Conservation (phyloP, 495 filamentous ascomycete species). For the Trichoderma asperelloides region DNA sequence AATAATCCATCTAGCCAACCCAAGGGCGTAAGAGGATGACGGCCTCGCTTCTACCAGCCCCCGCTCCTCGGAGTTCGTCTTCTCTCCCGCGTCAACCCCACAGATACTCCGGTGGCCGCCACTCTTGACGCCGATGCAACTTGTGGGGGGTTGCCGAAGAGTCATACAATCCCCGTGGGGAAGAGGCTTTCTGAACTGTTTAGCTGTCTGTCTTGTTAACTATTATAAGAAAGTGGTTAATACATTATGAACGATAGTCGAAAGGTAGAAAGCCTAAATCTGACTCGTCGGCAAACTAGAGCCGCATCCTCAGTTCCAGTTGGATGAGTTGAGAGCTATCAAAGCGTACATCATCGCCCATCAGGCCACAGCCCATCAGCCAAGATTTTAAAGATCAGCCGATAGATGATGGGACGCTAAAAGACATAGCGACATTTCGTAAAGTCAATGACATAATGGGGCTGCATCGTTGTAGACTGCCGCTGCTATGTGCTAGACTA, state of each 20-base stretch:
- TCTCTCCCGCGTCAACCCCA: background rate
- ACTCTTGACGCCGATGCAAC: background rate
- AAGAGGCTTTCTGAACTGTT: background rate
- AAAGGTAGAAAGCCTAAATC: background rate
- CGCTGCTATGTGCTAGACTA: too few species aligned
- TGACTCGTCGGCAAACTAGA: background rate
- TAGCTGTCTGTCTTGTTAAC: too few species aligned
- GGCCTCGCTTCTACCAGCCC: conserved; percentile 23
- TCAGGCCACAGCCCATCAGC: background rate
- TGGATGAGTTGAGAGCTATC: too few species aligned
- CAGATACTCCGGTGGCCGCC: background rate
- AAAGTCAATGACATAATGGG: background rate
- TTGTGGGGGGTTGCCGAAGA: conserved; percentile 2
- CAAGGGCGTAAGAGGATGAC: too few species aligned
- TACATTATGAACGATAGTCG: too few species aligned
- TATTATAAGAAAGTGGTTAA: background rate
- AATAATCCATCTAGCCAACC: too few species aligned
- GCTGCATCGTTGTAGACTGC: background rate
- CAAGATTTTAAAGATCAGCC: background rate
- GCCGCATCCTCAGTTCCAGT: too few species aligned
- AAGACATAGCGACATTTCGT: background rate
- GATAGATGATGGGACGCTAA: background rate
- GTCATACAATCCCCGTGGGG: background rate
- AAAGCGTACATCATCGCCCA: too few species aligned
- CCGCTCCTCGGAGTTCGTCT: background rate